phyloP scores from a whole-genome alignment of 2,329 filamentous ascomycete species.

The Niveomyces coronatus region DNA sequence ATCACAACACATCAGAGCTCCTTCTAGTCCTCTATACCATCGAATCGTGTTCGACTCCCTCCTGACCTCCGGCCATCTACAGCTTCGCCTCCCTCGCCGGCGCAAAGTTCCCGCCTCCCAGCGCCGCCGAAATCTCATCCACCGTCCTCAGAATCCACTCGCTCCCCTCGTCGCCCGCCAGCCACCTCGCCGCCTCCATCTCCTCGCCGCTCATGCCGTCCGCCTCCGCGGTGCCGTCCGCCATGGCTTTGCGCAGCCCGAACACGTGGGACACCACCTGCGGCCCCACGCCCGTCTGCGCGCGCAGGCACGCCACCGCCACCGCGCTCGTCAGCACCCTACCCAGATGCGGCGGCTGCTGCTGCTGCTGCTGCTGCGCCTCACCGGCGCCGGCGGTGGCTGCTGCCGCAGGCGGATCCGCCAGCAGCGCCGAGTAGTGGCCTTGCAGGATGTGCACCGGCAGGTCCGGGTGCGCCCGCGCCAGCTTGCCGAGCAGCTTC shows the following conservation, averaged over 20 bases:
- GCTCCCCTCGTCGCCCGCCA: conserved; percentile 35
- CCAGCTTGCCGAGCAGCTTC: conserved; percentile 62
- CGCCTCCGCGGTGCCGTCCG: conserved; percentile 47
- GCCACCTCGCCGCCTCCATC: conserved; percentile 23
- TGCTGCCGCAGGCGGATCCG: conserved; percentile 62
- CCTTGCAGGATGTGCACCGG: conserved; percentile 68
- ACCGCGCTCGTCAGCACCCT: conserved; percentile 62
- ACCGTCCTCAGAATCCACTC: conserved; percentile 37
- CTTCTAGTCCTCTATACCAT: neutral
- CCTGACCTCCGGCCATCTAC: conserved; percentile 8
- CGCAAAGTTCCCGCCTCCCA: conserved; percentile 34
- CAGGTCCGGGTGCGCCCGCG: conserved; percentile 67
- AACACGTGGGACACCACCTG: conserved; percentile 77
- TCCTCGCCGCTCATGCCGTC: conserved; percentile 25
- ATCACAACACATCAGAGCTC: too few species aligned
- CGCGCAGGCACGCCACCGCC: conserved; percentile 62
- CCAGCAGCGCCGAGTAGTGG: conserved; percentile 65
- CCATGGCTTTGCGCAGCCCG: conserved; percentile 64
- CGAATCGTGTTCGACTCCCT: neutral
- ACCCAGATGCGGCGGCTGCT: conserved; percentile 47
- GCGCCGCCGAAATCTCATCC: conserved; percentile 33
- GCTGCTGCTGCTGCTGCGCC: conserved; percentile 23
- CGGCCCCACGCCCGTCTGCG: conserved; percentile 73
- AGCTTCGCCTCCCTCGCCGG: conserved; percentile 16
- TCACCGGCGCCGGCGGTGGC: too few species aligned